phyloP scores from a whole-genome alignment of 352 stramenopile species.

The Globisporangium cystogenes region DNA sequence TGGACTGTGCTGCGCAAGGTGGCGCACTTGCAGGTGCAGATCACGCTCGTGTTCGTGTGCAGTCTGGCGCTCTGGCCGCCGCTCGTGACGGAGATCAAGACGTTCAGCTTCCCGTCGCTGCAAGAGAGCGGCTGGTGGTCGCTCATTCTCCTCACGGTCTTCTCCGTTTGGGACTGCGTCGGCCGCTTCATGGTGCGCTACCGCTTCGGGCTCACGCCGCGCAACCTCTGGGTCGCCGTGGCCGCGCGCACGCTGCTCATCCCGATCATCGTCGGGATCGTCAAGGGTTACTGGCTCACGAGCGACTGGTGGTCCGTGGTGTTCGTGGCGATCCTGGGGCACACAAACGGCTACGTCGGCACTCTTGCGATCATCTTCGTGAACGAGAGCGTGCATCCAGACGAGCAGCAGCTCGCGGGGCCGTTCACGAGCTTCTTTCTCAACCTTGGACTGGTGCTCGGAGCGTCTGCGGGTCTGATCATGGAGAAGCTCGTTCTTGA shows the following conservation, averaged over 20 bases:
- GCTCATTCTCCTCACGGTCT: conserved; percentile 74
- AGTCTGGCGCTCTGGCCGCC: conserved; percentile 73
- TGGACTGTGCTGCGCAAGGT: conserved; percentile 71
- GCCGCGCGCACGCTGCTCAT: conserved; percentile 53
- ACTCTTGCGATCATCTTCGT: conserved; percentile 81
- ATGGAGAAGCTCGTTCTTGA: conserved; percentile 56
- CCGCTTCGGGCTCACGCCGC: conserved; percentile 50
- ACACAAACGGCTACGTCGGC: conserved; percentile 78
- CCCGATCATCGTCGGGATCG: conserved; percentile 62
- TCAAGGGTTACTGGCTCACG: conserved; percentile 64
- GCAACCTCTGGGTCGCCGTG: conserved; percentile 63
- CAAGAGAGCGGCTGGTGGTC: conserved; percentile 76
- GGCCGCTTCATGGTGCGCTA: conserved; percentile 70
- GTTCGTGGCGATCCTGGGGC: conserved; percentile 58
- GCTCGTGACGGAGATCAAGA: conserved; percentile 78
- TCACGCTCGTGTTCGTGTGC: conserved; percentile 67
- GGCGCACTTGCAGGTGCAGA: conserved; percentile 51
- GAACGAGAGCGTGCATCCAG: conserved; percentile 63
- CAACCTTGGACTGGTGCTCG: conserved; percentile 79
- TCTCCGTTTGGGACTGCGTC: conserved; percentile 63
- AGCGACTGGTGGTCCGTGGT: conserved; percentile 71
- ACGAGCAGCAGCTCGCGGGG: conserved; percentile 68
- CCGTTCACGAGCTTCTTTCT: conserved; percentile 85
- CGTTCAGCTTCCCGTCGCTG: conserved; percentile 69
- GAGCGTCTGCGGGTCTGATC: conserved; percentile 55